Evolutionary conservation across 768 basidiomycete genomes (phyloP).

Genomic region (Trametes villosa): DNA sequence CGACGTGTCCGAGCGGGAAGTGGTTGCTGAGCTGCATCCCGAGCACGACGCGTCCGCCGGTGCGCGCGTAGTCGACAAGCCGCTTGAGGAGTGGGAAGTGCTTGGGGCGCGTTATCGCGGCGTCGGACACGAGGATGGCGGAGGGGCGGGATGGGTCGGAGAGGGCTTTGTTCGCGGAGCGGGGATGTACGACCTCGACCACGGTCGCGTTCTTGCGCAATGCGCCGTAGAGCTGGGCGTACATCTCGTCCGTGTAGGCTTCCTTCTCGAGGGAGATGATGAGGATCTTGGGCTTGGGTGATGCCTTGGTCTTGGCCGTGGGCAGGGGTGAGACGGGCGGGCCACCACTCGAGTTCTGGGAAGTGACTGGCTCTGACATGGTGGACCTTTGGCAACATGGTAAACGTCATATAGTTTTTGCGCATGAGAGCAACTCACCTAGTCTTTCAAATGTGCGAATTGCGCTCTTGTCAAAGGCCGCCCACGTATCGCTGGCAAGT

Average conservation of each 20-base stretch:
- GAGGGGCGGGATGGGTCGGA: not conserved
- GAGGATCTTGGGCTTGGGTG: slow-evolving; percentile 10
- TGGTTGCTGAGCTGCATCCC: slow-evolving; percentile 41
- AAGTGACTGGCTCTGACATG: too few species aligned
- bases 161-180: slow-evolving; percentile 1
- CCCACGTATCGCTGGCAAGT: too few species aligned
- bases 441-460: too few species aligned
- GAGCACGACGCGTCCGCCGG: slow-evolving; percentile 44
- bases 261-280: slow-evolving; percentile 17
- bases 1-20: slow-evolving; percentile 28
- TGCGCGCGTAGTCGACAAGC: slow-evolving; percentile 43
- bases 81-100: slow-evolving; percentile 31
- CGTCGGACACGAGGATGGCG: slow-evolving; percentile 44
- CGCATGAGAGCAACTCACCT: too few species aligned
- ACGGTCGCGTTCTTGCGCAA: slow-evolving; percentile 14
- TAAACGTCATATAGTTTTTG: too few species aligned
- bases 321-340: too few species aligned
- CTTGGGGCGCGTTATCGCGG: slow-evolving; percentile 35
- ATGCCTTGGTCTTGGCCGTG: not conserved
- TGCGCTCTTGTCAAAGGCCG: too few species aligned
- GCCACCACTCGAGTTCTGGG: too few species aligned
- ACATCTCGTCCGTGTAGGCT: not conserved
- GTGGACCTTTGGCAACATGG: too few species aligned
- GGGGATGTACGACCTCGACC: not conserved
- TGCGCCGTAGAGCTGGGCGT: slow-evolving; percentile 13